phyloP scores from a whole-genome alignment of 768 basidiomycete species.

The Lentinus tigrinus region DNA sequence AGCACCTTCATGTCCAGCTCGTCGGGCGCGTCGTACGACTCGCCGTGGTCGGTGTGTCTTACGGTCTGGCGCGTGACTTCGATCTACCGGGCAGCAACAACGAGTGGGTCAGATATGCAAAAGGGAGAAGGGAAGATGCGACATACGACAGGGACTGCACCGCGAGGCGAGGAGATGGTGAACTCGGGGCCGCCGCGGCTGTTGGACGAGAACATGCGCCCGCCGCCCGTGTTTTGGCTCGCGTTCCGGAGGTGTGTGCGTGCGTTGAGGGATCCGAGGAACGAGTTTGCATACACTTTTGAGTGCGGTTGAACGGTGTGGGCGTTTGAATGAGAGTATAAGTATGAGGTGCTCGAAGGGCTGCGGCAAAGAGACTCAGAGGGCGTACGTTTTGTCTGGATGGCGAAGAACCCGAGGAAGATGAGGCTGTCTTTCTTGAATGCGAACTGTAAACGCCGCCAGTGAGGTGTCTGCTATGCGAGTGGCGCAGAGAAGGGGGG shows the following conservation, averaged over 20 bases:
- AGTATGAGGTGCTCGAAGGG: neutral
- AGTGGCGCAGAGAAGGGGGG: too few relatives aligned
- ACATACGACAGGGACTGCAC: too few relatives aligned
- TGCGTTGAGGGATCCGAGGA: conserved; percentile 16
- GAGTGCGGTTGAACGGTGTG: neutral
- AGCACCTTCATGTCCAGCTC: too few relatives aligned
- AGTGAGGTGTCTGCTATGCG: neutral
- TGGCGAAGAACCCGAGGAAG: conserved; percentile 17
- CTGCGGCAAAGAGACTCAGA: neutral
- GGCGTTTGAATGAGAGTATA: neutral
- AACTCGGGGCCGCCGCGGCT: too few relatives aligned
- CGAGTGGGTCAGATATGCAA: too few relatives aligned
- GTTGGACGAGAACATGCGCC: neutral
- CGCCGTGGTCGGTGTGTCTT: too few relatives aligned
- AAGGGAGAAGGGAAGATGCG: too few relatives aligned
- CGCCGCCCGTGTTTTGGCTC: neutral
- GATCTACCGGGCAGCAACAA: too few relatives aligned
- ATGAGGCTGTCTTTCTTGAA: conserved; percentile 10
- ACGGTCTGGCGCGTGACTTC: too few relatives aligned
- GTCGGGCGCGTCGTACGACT: too few relatives aligned
- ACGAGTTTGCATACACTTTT: conserved; percentile 13
- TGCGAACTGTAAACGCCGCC: conserved; percentile 4
- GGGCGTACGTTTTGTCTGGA: conserved; percentile 14
- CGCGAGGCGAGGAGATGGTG: too few relatives aligned
- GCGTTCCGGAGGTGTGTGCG: conserved; percentile 12